Percentiles rank a stretch among this genome's conserved stretches.
Evolutionary conservation across 2,329 filamentous ascomycete genomes (phyloP).

Genomic region (Aspergillus sp.): DNA sequence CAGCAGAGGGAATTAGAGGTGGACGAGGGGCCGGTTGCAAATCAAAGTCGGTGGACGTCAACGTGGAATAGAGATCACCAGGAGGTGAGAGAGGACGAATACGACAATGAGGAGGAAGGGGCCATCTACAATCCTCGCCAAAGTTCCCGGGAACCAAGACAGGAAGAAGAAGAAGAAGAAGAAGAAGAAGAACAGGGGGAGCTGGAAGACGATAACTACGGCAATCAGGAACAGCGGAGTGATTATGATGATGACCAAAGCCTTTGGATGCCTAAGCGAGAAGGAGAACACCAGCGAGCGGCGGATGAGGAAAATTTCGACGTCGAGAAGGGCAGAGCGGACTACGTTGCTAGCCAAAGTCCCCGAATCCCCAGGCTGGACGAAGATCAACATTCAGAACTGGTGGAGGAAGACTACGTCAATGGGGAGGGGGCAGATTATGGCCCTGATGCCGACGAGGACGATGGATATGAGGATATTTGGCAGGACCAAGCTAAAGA

Average conservation of each 20-base stretch:
- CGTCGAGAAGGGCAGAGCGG: neutral
- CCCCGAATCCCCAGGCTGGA: neutral
- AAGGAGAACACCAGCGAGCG: neutral
- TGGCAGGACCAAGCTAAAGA: slow-evolving; percentile 49
- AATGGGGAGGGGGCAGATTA: neutral
- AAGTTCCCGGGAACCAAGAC: too few relatives aligned
- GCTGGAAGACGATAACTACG: neutral
- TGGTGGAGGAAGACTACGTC: neutral
- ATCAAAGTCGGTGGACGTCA: neutral
- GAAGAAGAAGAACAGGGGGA: neutral
- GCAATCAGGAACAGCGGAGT: neutral
- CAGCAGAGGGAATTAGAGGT: neutral
- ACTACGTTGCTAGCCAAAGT: neutral
- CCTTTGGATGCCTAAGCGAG: neutral
- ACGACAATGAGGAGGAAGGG: neutral
- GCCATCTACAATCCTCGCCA: too few relatives aligned
- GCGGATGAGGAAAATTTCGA: neutral
- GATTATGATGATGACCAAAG: neutral
- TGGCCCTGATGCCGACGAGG: slow-evolving; percentile 8
- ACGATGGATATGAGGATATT: slow-evolving; percentile 46
- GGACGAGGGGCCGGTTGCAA: neutral
- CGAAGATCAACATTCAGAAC: neutral
- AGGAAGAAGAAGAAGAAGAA: neutral
- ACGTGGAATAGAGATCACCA: neutral
- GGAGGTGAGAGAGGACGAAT: neutral